Percentiles rank a stretch among this genome's conserved stretches.
Evolutionary conservation across 768 basidiomycete genomes (phyloP).

Genomic region (Psilocybe subaeruginosa): DNA sequence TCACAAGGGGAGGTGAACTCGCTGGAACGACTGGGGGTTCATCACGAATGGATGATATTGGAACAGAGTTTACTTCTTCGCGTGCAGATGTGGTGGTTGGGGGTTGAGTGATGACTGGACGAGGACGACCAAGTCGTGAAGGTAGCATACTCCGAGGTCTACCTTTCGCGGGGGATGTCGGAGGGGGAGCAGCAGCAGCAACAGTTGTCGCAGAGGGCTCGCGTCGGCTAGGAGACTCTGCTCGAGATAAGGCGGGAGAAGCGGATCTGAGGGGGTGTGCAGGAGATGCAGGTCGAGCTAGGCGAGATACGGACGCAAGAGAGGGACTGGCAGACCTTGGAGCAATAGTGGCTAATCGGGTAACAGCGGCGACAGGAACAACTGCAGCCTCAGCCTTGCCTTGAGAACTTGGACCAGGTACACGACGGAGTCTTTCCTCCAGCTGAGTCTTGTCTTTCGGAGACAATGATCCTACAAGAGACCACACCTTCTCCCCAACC

Average conservation of each 20-base stretch:
- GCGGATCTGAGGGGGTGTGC: slow-evolving; percentile 39
- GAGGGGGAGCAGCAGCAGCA: slow-evolving; percentile 27
- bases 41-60: slow-evolving; percentile 9
- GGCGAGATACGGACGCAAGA: slow-evolving; percentile 30
- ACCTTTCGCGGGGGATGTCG: slow-evolving; percentile 47
- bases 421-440: slow-evolving; percentile 85
- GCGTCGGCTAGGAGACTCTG: slow-evolving; percentile 47
- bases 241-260: slow-evolving; percentile 44
- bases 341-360: slow-evolving; percentile 45
- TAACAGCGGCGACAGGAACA: slow-evolving; percentile 46
- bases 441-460: slow-evolving; percentile 92
- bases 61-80: slow-evolving; percentile 26
- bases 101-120: slow-evolving; percentile 45
- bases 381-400: slow-evolving; percentile 47
- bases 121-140: slow-evolving; percentile 73
- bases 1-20: slow-evolving; percentile 4
- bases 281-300: slow-evolving; percentile 53
- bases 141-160: slow-evolving; percentile 74
- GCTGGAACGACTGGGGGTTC: slow-evolving; percentile 8
- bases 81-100: slow-evolving; percentile 11
- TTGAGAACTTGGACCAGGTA: slow-evolving; percentile 65
- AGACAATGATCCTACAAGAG: slow-evolving; percentile 71
- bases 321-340: slow-evolving; percentile 38
- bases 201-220: slow-evolving; percentile 22
- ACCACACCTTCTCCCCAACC: slow-evolving; percentile 87